phyloP scores from a whole-genome alignment of 2,329 filamentous ascomycete genomes.

The Drechslerella dactyloides region DNA sequence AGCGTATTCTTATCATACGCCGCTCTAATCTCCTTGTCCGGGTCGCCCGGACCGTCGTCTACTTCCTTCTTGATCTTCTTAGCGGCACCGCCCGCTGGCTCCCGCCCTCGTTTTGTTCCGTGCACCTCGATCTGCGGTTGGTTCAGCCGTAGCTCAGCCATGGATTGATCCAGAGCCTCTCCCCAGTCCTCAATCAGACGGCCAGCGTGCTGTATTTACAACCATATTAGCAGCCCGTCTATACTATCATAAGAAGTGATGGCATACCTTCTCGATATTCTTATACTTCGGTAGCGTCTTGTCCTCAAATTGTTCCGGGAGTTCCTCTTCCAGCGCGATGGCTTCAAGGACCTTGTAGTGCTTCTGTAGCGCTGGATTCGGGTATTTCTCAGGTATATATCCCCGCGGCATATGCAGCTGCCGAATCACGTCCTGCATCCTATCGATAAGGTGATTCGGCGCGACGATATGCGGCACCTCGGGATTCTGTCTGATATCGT shows the following conservation, averaged over 20 bases:
- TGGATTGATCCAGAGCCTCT: conserved; percentile 65
- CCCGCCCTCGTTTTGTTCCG: conserved; percentile 52
- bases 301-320: conserved; percentile 76
- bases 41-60: conserved; percentile 22
- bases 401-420: conserved; percentile 87
- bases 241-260: not conserved
- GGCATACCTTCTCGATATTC: conserved; percentile 77
- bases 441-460: conserved; percentile 75
- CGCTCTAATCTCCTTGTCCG: conserved; percentile 59
- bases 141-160: conserved; percentile 28
- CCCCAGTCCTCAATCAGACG: conserved; percentile 80
- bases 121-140: conserved; percentile 35
- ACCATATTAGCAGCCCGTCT: conserved; percentile 11
- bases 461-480: conserved; percentile 66
- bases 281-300: conserved; percentile 82
- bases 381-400: conserved; percentile 86
- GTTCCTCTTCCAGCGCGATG: conserved; percentile 86
- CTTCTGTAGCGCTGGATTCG: conserved; percentile 93
- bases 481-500: conserved; percentile 80
- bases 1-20: conserved; percentile 60
- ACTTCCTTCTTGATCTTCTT: conserved; percentile 49
- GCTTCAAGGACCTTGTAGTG: conserved; percentile 94
- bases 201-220: conserved; percentile 67
- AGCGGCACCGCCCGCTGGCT: conserved; percentile 31
- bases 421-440: conserved; percentile 81